Conservation (phyloP, 129 eudicot species). For the Calendula officinalis region DNA sequence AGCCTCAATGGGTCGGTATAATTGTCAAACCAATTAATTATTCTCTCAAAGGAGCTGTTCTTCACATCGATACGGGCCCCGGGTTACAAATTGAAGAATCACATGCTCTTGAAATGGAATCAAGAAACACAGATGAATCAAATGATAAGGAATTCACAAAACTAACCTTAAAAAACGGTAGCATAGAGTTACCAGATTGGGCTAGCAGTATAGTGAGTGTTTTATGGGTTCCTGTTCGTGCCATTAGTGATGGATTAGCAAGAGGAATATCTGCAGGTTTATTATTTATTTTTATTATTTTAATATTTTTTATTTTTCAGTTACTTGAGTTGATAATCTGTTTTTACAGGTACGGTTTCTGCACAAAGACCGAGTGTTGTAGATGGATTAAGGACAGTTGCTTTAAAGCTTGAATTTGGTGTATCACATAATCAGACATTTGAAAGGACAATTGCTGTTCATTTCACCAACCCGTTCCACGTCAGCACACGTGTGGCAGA, state of each 20-base stretch:
- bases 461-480: constrained; percentile 83
- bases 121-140: constrained; percentile 18
- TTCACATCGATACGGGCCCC: constrained; percentile 94
- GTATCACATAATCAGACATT: constrained; percentile 89
- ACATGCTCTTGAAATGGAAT: constrained; percentile 70
- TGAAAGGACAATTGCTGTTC: constrained; percentile 91
- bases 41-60: constrained; percentile 84
- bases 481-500: constrained; percentile 82
- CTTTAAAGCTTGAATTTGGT: constrained; percentile 93
- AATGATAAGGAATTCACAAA: constrained; percentile 40
- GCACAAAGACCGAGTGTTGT: constrained; percentile 74
- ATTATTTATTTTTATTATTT: constrained; percentile 17
- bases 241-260: constrained; percentile 65
- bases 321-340: neutral
- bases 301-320: constrained; percentile 6
- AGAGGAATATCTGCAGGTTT: constrained; percentile 78
- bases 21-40: constrained; percentile 74
- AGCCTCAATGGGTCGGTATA: constrained; percentile 96
- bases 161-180: constrained; percentile 66
- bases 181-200: constrained; percentile 86
- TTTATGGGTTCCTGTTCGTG: constrained; percentile 87
- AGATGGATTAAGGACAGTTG: constrained; percentile 91
- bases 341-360: constrained; percentile 44
- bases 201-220: constrained; percentile 72
- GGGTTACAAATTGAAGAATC: constrained; percentile 70